phyloP scores from a whole-genome alignment of 768 basidiomycete species.

The Boletus barrowsii region DNA sequence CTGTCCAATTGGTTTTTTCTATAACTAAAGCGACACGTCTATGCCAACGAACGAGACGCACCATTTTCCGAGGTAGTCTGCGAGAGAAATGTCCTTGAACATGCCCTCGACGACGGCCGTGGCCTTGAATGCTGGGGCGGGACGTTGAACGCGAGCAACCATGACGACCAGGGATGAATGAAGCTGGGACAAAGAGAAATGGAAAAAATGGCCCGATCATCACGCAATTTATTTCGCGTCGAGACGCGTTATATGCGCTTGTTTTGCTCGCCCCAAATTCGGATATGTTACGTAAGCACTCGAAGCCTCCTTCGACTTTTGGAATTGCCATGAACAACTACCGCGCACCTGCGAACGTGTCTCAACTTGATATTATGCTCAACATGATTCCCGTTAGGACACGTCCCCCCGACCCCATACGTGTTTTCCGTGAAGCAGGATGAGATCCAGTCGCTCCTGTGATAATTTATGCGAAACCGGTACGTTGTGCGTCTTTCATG shows the following conservation, averaged over 20 bases:
- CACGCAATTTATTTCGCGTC: constrained; percentile 16
- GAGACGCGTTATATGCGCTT: constrained; percentile 30
- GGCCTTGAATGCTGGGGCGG: constrained; percentile 78
- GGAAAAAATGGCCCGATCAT: background rate
- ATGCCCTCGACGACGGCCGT: constrained; percentile 71
- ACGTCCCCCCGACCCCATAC: too few species aligned
- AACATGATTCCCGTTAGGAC: too few species aligned
- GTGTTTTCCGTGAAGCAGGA: too few species aligned
- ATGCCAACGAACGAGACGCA: constrained; percentile 26
- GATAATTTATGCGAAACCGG: too few species aligned
- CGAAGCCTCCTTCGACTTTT: too few species aligned
- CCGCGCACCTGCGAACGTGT: too few species aligned
- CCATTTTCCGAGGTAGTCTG: constrained; percentile 81
- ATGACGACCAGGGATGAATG: constrained; percentile 12
- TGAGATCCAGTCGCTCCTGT: too few species aligned
- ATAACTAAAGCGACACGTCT: background rate
- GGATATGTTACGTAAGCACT: too few species aligned
- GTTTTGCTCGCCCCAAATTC: constrained; percentile 12
- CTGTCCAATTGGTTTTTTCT: constrained; percentile 36
- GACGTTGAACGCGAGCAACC: constrained; percentile 70
- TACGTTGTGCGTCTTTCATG: too few species aligned
- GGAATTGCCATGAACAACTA: too few species aligned
- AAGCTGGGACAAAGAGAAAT: background rate
- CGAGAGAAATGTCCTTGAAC: constrained; percentile 75
- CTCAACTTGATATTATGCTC: too few species aligned